Conservation (phyloP, 2,329 filamentous ascomycete genomes). For the Fusarium nodosum region DNA sequence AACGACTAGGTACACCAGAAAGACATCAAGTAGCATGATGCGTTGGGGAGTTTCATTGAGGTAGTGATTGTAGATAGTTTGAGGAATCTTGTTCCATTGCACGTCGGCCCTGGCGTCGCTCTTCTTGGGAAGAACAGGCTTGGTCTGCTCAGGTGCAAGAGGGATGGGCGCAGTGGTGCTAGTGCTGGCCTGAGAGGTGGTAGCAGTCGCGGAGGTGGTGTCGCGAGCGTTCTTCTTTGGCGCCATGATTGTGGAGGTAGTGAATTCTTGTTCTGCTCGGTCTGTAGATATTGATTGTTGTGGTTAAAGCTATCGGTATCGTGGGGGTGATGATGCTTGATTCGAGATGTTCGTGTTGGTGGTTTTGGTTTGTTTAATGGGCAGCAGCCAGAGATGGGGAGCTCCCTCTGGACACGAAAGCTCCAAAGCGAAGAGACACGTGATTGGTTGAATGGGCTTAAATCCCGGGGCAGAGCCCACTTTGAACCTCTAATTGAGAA, state of each 20-base stretch:
- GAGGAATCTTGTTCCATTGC: slow-evolving; percentile 71
- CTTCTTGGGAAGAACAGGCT: slow-evolving; percentile 44
- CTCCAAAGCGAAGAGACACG: slow-evolving; percentile 48
- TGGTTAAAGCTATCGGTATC: neutral
- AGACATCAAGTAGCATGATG: slow-evolving; percentile 90
- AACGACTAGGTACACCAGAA: slow-evolving; percentile 87
- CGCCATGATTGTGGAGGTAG: slow-evolving; percentile 58
- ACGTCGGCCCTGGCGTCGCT: slow-evolving; percentile 45
- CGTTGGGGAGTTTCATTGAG: slow-evolving; percentile 85
- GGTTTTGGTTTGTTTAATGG: slow-evolving; percentile 29
- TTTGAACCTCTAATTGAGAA: neutral
- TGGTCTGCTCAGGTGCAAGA: slow-evolving; percentile 38
- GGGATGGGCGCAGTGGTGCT: slow-evolving; percentile 49
- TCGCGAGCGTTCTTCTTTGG: slow-evolving; percentile 63
- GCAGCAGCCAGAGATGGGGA: slow-evolving; percentile 27
- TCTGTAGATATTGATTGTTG: neutral
- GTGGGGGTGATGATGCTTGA: slow-evolving; percentile 22
- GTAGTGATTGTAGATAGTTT: slow-evolving; percentile 83
- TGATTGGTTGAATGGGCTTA: slow-evolving; percentile 52
- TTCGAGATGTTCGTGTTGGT: slow-evolving; percentile 26
- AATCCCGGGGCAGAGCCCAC: slow-evolving; percentile 33
- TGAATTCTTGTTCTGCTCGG: neutral
- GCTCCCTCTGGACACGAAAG: slow-evolving; percentile 56
- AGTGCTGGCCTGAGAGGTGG: slow-evolving; percentile 50
- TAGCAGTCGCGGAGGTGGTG: slow-evolving; percentile 53